Evolutionary conservation across 2,329 filamentous ascomycete genomes (phyloP), one percentile per base, ranked within the genome.

Genomic region (Torrubiella hemipterigena): DNA sequence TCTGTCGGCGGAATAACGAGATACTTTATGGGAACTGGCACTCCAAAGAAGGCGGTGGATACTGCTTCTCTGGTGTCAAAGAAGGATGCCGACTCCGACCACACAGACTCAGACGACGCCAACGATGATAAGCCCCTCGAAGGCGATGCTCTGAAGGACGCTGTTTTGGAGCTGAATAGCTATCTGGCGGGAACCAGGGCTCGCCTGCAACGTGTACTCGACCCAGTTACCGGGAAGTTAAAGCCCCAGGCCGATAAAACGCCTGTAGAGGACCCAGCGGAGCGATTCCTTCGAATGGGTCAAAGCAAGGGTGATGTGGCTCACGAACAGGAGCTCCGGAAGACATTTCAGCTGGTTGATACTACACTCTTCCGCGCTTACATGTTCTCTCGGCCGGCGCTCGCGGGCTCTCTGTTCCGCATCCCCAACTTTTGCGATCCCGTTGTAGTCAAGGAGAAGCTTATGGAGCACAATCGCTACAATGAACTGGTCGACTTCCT

Each of bases 381-480:
- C 54, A 96, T 98, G 87, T 85, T 89, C 47, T 85, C 81, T 4
- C 78, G 77, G 7, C 89, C 91, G 5, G 76, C 80, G 6, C 65
- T 98, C 9, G 86, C 86, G 4, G 82, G 83, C 3, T 84, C 87
- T 1, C 69, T 98, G 0, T 96, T 98, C 60, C 85, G 91, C 16
- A 84, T 96, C 31, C 80, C 87, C 49, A 98, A 98, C 52, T 96
- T 95, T 50, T 96, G 91, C 53, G 89, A 98, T 45, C 89, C 91
- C 1, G 80, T 84, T 18, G 91, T 96, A 3, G 89, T 98, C 15
- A 91, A 94, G 50, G 83, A 94, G 54, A 86, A 86, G 45, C 63
- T 98, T 5, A 76, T 94, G 37, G 84, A 94, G 51, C 84, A 79
- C 24, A 82, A 82, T 35, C 76, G 87, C 19, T 95, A 93, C 55